Base-by-base conservation (phyloP, 331 rosid genomes). In the Quercus tomentella region DNA sequence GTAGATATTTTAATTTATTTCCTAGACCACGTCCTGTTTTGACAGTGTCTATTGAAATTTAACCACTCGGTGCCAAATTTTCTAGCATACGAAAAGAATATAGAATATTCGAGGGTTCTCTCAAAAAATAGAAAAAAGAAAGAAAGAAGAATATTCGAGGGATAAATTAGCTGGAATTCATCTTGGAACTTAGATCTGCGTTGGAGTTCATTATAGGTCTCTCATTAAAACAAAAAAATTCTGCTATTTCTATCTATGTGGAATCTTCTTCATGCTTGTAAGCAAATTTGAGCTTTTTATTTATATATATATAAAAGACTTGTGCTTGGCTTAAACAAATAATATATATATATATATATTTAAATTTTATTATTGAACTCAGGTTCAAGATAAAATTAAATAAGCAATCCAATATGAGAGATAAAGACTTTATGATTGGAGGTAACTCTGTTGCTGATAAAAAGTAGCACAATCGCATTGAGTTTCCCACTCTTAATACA, bases 121-220 rank as follows among this genome's bases (percentile, higher is more conserved):
- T 41, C 12, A 41, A 41, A 41, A 41, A 41, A 41, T 2, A 8
- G 12, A 41, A 41, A 41, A 41, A 41, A n/a, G 17, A 56, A 10
- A 30, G 33, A 30, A 60, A 55, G 18, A 62, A 6, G 20, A 45
- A 8, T 41, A 41, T 41, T 41, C 45, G 45, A 26, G 43, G 56
- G 31, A 16, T 23, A 76, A 52, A 82, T 76, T 55, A 70, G 81
- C 74, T 76, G 77, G 77, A 71, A 18, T 49, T 49, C 18, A 10
- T 5, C 7, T 21, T 58, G 4, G 3, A 21, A 22, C 5, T 49
- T 49, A 49, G 17, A 10, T 4, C 5, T 11, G 54, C 23, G 11
- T 63, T 60, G 77, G 57, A 66, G 56, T 43, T 30, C 9, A 41
- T 25, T 26, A 74, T 41, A 65, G 82, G 66, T 66, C 65, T 63